Evolutionary conservation across 176 grass and related monocot genomes (phyloP).

Genomic region (Phragmites australis): DNA sequence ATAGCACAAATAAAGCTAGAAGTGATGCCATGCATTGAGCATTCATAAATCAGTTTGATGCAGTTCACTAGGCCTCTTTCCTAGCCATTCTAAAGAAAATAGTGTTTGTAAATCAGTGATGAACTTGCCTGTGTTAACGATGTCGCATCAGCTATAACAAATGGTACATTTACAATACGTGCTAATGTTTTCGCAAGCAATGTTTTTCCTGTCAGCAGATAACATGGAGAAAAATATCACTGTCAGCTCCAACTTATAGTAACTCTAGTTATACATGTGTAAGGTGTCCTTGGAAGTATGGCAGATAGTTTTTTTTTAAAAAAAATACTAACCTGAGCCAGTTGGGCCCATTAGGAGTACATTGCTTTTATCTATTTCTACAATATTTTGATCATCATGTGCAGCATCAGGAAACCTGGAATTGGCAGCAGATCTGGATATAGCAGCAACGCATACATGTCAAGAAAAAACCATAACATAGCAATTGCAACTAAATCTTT

Average conservation of each 20-base stretch:
- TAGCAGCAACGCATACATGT: slow-evolving; percentile 34
- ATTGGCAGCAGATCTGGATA: slow-evolving; percentile 62
- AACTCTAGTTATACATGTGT: slow-evolving; percentile 24
- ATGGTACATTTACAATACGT: slow-evolving; percentile 91
- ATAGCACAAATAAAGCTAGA: slow-evolving; percentile 8
- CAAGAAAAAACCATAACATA: slow-evolving; percentile 21
- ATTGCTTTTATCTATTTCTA: slow-evolving; percentile 99
- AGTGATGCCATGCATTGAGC: slow-evolving; percentile 10
- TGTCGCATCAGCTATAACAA: slow-evolving; percentile 91
- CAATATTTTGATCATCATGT: slow-evolving; percentile 68
- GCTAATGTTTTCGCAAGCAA: slow-evolving; percentile 98
- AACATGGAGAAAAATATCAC: slow-evolving; percentile 32
- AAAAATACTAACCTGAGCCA: slow-evolving; percentile 65
- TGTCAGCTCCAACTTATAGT: slow-evolving; percentile 31
- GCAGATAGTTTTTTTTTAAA: not conserved
- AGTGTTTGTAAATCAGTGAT: slow-evolving; percentile 31
- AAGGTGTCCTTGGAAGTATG: not conserved
- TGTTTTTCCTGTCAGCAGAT: slow-evolving; percentile 85
- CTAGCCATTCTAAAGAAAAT: not conserved
- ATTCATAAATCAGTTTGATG: slow-evolving; percentile 19
- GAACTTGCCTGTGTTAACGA: slow-evolving; percentile 88
- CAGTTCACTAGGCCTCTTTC: not conserved
- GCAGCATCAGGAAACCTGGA: slow-evolving; percentile 35
- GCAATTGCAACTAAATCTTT: too few relatives aligned
- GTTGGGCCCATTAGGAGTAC: slow-evolving; percentile 94